phyloP scores from a whole-genome alignment of 805 yeast species.

The Metschnikowia koreensis region DNA sequence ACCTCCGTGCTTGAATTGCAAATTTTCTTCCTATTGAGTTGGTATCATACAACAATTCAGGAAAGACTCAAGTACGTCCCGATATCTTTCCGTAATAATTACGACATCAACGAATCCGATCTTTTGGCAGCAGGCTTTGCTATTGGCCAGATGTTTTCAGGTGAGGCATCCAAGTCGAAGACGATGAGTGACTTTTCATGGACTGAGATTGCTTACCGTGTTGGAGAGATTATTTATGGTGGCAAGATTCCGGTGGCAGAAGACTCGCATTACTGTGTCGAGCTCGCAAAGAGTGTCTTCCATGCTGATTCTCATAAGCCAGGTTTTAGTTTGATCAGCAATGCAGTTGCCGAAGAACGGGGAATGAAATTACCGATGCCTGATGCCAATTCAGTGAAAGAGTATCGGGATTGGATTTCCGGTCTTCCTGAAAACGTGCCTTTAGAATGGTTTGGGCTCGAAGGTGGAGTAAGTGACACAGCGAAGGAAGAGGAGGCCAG shows the following conservation, averaged over 20 bases:
- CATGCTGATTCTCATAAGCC: constrained; percentile 35
- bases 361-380: constrained; percentile 41
- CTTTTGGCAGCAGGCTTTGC: constrained; percentile 48
- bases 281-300: constrained; percentile 41
- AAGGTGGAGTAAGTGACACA: constrained; percentile 40
- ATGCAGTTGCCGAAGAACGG: constrained; percentile 18
- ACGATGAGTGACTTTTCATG: constrained; percentile 44
- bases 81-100: constrained; percentile 55
- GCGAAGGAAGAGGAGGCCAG: constrained; percentile 25
- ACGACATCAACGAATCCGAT: constrained; percentile 78
- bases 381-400: constrained; percentile 38
- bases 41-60: constrained; percentile 67
- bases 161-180: background rate
- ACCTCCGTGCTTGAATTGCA: constrained; percentile 20
- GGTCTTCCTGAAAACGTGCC: constrained; percentile 53
- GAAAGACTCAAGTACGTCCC: constrained; percentile 63
- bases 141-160: constrained; percentile 40
- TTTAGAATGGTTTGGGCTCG: constrained; percentile 53
- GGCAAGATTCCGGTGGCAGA: constrained; percentile 50
- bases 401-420: constrained; percentile 49
- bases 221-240: constrained; percentile 63
- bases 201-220: constrained; percentile 46
- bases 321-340: constrained; percentile 42
- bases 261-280: constrained; percentile 40
- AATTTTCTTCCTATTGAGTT: constrained; percentile 53